Evolutionary conservation across 2,329 filamentous ascomycete species (phyloP).

Genomic region (Fusarium tjaetaba): DNA sequence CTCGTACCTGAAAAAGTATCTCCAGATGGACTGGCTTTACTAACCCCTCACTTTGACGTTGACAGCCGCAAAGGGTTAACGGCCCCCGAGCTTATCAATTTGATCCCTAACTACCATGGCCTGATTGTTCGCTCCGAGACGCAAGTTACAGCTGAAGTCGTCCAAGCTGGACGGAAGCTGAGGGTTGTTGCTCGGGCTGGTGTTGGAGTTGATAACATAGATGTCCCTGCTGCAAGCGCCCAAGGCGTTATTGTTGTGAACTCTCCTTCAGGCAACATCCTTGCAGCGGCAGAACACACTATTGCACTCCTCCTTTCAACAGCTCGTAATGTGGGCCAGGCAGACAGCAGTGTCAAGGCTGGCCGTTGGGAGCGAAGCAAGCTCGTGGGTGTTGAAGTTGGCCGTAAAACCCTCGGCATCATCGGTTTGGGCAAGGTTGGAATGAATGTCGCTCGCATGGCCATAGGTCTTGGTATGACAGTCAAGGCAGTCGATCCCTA

Average conservation of each 20-base stretch:
- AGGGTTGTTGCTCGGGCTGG: slow-evolving; percentile 84
- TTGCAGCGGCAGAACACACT: slow-evolving; percentile 82
- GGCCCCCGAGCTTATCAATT: slow-evolving; percentile 69
- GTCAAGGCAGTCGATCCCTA: slow-evolving; percentile 81
- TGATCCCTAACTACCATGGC: slow-evolving; percentile 78
- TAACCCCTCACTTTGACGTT: slow-evolving; percentile 74
- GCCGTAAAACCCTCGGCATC: slow-evolving; percentile 79
- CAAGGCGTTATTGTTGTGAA: slow-evolving; percentile 84
- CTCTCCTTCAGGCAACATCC: slow-evolving; percentile 81
- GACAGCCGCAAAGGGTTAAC: slow-evolving; percentile 72
- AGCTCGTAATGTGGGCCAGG: slow-evolving; percentile 77
- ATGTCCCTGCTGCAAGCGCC: slow-evolving; percentile 76
- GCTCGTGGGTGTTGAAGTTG: slow-evolving; percentile 80
- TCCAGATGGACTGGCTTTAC: slow-evolving; percentile 76
- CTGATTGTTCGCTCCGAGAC: slow-evolving; percentile 85
- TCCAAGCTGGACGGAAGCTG: slow-evolving; percentile 73
- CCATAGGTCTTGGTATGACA: slow-evolving; percentile 79
- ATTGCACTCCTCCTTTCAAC: slow-evolving; percentile 78
- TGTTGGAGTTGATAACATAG: slow-evolving; percentile 85
- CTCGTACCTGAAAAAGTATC: slow-evolving; percentile 85
- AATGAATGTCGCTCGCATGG: slow-evolving; percentile 81
- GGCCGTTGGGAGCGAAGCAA: slow-evolving; percentile 80
- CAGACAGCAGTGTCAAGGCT: slow-evolving; percentile 73
- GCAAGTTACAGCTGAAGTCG: slow-evolving; percentile 76
- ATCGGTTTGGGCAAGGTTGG: slow-evolving; percentile 87